Evolutionary conservation across 1,139 yeast species (phyloP), one percentile per base, ranked within the genome.

Genomic region (Geotrichum reessii): DNA sequence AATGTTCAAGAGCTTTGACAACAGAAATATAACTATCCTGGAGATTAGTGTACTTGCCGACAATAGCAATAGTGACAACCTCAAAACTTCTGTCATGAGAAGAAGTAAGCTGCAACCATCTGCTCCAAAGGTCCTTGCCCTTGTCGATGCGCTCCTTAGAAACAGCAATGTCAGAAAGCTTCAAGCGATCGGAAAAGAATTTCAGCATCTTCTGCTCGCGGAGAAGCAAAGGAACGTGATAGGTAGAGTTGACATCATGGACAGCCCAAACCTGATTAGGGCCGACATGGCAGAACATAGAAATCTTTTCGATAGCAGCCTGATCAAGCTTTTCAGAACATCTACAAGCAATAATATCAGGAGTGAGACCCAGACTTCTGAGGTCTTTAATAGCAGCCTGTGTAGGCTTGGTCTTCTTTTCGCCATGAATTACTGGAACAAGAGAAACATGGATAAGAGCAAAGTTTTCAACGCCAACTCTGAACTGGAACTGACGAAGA

Each of bases 231-330:
- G 99, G 99, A 66, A 93, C 98, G 73, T 95, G 99, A 74, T 93
- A 93, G 57, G 99, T 93, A 12, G 97, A 89, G 77, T 89, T 89
- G 68, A 93, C 96, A 74, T 95, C 99, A 71, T 92, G 96, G 61
- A 93, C 97, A 56, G 96, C 97, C 68, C 95, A 82, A 57, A 93
- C 99, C 76, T 95, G 99, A 61, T 92, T 91, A 25, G 96, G 91
- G 25, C 97, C 98, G 66, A 93, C 99, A 71, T 95, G 99, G 76
- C 99, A 93, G 77, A 93, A 93, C 99, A 95, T 93, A 62, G 97
- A 95, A 71, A 93, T 93, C 77, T 93, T 93, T 64, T 88, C 95
- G 71, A 87, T 89, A 44, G 97, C 91, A 64, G 92, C 83, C 59
- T 77, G 77, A 69, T 88, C 96, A 69, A 93, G 81, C 69, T 82